Evolutionary conservation across 805 yeast genomes (phyloP).

Genomic region (Yamadazyma insecticola): DNA sequence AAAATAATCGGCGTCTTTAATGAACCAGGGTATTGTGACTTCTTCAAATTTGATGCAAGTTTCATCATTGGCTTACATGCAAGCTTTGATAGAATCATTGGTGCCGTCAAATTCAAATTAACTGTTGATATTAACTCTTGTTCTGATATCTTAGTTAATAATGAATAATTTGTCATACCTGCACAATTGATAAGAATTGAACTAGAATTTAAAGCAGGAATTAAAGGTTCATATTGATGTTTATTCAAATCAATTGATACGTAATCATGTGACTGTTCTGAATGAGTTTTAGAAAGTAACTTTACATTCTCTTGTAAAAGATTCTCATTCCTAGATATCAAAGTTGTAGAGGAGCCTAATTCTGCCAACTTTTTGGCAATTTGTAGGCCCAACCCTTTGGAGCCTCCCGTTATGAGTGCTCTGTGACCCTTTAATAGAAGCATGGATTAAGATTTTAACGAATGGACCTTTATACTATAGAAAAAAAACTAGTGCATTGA

Average conservation of each 20-base stretch:
- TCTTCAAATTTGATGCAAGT: too few relatives aligned
- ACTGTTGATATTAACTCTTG: constrained; percentile 43
- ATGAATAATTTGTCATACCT: constrained; percentile 55
- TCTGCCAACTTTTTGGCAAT: constrained; percentile 23
- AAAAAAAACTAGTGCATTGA: too few relatives aligned
- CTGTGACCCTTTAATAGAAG: constrained; percentile 8
- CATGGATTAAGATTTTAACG: too few relatives aligned
- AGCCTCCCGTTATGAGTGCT: constrained; percentile 39
- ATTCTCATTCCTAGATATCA: constrained; percentile 31
- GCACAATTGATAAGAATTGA: constrained; percentile 58
- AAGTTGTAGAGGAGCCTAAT: constrained; percentile 26
- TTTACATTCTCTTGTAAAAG: constrained; percentile 19
- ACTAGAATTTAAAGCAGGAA: constrained; percentile 5
- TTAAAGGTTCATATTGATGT: constrained; percentile 1
- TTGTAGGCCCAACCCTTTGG: constrained; percentile 34
- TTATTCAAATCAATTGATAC: constrained; percentile 10
- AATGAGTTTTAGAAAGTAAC: constrained; percentile 4
- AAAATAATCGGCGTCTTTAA: constrained; percentile 39
- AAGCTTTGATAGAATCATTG: constrained; percentile 54
- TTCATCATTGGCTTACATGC: constrained; percentile 49
- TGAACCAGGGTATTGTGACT: too few relatives aligned
- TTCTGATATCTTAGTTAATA: constrained; percentile 41
- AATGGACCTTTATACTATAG: neutral
- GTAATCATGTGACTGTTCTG: constrained; percentile 7
- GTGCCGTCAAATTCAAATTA: constrained; percentile 53